Evolutionary conservation across 768 basidiomycete genomes (phyloP), one percentile per base, ranked within the genome.

Genomic region (Phaeotremella fagi): DNA sequence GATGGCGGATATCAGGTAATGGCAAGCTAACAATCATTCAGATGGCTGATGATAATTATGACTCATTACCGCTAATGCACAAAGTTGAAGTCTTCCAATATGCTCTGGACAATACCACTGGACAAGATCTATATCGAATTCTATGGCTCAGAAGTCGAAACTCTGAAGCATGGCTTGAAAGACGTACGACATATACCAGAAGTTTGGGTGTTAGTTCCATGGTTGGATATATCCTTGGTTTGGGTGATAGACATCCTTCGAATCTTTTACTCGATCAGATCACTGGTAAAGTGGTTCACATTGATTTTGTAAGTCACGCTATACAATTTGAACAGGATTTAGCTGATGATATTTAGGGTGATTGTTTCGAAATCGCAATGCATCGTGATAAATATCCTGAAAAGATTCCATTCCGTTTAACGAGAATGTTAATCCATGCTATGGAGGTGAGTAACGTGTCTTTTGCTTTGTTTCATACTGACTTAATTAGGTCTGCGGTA

Each of bases 41-140:
- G 91, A 98, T 97, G 94, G 95, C 95, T 7, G 94, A 95, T 9
- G 94, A 98, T 70, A 61, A 58, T 42, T 99, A 98, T 74, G 94
- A 98, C 74, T 88, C 85, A 65, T 78, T 98, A 26, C 90, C 86
- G 26, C 78, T 97, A 3, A 81, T 99, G 45, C 94, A 99, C 73
- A 99, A 99, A 78, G 88, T 99, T 35, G 95, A 99, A 71, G 95
- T 99, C 2, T 99, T 99, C 76, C 91, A 98, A 74, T 97, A 98
- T 64, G 92, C 95, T 4, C 79, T 98, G 38, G 92, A 98, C 75
- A 97, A 98, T 67, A 98, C 95, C 1, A 97, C 91, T 0, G 95
- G 95, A 1, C 95, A 98, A 75, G 95, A 99, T 70, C 79, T 99
- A 12, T 99, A 99, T 74, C 80, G 90, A 12, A 90, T 99, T 9